These are phyloP conservation scores for Xylaria sp. DNA, from an alignment of 2,329 filamentous ascomycete species.

Conservation along the genomic window DNA sequence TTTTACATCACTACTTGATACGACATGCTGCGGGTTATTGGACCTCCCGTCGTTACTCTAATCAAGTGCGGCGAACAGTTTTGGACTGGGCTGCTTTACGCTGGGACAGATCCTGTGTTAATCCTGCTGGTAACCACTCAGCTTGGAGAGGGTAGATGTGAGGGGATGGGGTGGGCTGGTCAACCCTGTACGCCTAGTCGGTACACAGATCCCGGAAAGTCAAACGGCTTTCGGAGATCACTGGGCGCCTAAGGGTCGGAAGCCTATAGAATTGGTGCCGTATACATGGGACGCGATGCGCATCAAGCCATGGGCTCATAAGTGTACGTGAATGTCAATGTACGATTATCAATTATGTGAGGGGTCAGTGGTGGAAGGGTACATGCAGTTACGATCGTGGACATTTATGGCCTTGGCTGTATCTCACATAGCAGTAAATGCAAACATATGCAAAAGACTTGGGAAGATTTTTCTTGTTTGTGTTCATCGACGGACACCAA, in stretches of 20 bases:
- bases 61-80: too few species aligned
- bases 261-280: background rate
- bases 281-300: background rate
- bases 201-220: background rate
- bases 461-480: conserved; percentile 34
- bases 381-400: background rate
- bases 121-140: background rate
- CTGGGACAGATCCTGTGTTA: background rate
- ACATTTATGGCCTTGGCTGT: background rate
- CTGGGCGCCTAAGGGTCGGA: background rate
- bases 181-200: background rate
- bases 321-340: background rate
- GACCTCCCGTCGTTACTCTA: too few species aligned
- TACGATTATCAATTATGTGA: background rate
- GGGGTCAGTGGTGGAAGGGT: too few species aligned
- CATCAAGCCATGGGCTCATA: background rate
- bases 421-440: conserved; percentile 3
- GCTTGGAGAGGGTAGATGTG: background rate
- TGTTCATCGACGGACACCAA: conserved; percentile 44
- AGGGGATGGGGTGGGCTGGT: too few species aligned
- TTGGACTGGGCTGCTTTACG: too few species aligned
- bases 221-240: background rate
- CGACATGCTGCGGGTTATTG: background rate
- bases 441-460: background rate
- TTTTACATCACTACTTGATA: background rate